Evolutionary conservation across 2,329 filamentous ascomycete species (phyloP), one percentile per base, ranked within the genome.

Genomic region (Aureobasidium pullulans): DNA sequence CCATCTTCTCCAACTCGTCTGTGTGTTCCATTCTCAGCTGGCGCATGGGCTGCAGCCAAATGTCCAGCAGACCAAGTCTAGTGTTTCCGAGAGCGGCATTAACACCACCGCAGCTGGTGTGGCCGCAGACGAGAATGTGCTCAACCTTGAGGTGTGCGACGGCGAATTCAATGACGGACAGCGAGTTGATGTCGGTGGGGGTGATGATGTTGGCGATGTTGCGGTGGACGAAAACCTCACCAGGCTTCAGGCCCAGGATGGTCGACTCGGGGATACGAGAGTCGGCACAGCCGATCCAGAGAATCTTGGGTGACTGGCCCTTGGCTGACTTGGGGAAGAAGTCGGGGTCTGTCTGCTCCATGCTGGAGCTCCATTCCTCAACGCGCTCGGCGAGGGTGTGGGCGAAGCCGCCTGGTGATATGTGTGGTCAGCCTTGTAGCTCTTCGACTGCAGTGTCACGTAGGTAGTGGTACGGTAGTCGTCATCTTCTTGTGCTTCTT

Each of bases 201-300:
- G 85, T 84, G 63, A 95, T 76, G 68, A 93, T 84, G 77, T 95
- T 95, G 73, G 89, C 90, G 71, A 96, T 92, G 78, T 95, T 95
- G 71, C 90, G 88, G 78, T 95, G 90, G 56, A 90, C 87, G 72
- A 95, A 95, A 65, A 95, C 85, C 67, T 95, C 89, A 61, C 90
- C 90, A 3, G 90, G 89, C 68, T 89, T 81, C 61, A 90, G 80
- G 68, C 87, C 86, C 31, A 92, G 81, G 68, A 96, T 81, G 50
- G 86, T 90, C 5, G 89, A 93, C 74, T 94, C 90, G 1, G 90
- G 90, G 65, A 89, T 86, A 64, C 90, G 88, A 40, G 86, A 90
- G 77, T 95, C 90, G 67, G 89, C 88, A 76, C 90, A 96, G 61
- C 90, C 90, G 65, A 95, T 82, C 90, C 90, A 95, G 61, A 95